These are phyloP conservation scores for Kwoniella europaea DNA, from an alignment of 768 basidiomycete genomes.

Conservation along the genomic window DNA sequence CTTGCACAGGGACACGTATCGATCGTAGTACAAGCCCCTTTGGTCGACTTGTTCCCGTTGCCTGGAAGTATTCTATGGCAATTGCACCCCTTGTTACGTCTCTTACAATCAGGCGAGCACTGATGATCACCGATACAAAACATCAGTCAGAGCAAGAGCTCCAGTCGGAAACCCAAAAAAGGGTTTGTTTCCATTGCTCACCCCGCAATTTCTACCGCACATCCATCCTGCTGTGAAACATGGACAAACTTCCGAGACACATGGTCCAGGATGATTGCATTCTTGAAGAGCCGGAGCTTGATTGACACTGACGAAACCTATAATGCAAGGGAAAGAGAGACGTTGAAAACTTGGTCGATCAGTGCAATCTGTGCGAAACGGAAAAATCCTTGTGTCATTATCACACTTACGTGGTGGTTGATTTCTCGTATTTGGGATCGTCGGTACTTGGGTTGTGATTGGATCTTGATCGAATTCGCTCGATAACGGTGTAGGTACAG, in stretches of 20 bases:
- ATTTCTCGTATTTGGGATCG: not conserved
- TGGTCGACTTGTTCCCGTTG: not conserved
- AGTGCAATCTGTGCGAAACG: not conserved
- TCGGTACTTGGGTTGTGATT: not conserved
- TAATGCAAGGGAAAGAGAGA: not conserved
- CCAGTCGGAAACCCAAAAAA: not conserved
- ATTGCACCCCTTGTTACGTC: constrained; percentile 10
- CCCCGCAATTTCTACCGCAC: constrained; percentile 25
- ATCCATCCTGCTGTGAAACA: constrained; percentile 11
- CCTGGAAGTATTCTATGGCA: not conserved
- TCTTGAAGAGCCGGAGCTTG: not conserved
- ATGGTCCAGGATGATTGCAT: constrained; percentile 23
- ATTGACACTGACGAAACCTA: not conserved
- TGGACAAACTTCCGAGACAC: not conserved
- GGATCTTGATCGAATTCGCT: not conserved
- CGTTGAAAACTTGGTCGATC: not conserved
- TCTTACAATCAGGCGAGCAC: constrained; percentile 12
- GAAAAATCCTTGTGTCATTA: no score
- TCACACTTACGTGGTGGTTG: no score
- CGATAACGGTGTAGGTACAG: not conserved
- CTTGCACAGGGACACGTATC: constrained; percentile 17
- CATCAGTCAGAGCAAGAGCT: no score
- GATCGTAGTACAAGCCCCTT: not conserved
- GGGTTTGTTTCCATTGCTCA: not conserved
- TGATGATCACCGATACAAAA: not conserved